Base-by-base conservation (phyloP, 805 yeast species). In the Lipomyces anomalus region DNA sequence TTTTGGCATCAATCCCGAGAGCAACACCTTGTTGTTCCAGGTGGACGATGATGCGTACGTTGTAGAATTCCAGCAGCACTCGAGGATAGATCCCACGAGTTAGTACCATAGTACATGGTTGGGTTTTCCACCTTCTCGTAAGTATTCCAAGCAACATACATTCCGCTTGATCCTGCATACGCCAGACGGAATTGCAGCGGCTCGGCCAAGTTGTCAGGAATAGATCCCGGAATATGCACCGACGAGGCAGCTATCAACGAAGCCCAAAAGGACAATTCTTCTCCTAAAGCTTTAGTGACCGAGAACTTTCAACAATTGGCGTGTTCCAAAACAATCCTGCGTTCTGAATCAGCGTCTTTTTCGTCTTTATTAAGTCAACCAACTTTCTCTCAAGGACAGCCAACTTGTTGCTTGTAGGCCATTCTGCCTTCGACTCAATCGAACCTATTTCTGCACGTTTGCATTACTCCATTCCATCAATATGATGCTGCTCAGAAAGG, bases 71-170 rank as follows among this genome's bases (percentile, higher is more conserved):
- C 54, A 16, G 38, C 32, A 18, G 52, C 54, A 9, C 24, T 20
- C 7, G 22, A 13, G 18, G 48, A 37, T 11, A 50, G 44, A 22
- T 50, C 33, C 53, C 54, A 50, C 26, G 36, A 42, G 35, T 41
- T 24, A 21, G 30, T 35, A 13, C 64, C 64, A 33, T 57, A 61
- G 37, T 43, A 35, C 6, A 61, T 63, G 2, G 40, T 36, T 6
- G 64, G 63, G 18, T 42, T 38, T 6, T 39, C 6, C 17, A 56
- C 28, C 35, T 51, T 38, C 21, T 47, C 52, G 23, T 45, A 43
- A 4, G 65, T 57, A 47, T 52, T 57, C 65, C 65, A 61, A 20
- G 59, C 47, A 23, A 60, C 55, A 7, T 52, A 36, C 59, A 60
- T 60, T 35, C 54, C 56, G 3, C 50, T 42, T 6, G 44, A 34